Evolutionary conservation across 2,329 filamentous ascomycete genomes (phyloP), one percentile per base, ranked within the genome.

Genomic region (Ophiostoma sp.): DNA sequence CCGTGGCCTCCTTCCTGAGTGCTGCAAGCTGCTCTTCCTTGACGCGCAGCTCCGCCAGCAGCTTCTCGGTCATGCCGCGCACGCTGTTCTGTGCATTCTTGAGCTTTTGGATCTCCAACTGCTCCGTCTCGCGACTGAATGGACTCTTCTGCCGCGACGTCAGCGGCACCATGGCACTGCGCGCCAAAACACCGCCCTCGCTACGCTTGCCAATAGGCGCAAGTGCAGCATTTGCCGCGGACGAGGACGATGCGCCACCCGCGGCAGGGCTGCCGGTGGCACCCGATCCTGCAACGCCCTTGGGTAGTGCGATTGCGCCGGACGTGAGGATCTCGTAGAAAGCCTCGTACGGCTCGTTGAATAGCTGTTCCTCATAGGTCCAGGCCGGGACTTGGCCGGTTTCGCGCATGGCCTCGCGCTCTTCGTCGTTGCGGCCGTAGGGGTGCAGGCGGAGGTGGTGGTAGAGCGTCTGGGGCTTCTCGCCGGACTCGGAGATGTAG

Each of bases 391-490:
- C 88, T 74, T 89, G 83, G 72, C 80, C 86, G 78, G 81, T 86
- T 67, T 76, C 78, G 70, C 83, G 78, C 85, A 83, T 85, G 70
- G 81, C 81, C 73, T 86, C 84, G 75, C 84, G 90, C 77, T 90
- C 87, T 67, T 87, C 89, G 74, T 96, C 91, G 73, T 88, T 90
- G 69, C 92, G 84, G 16, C 93, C 93, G 77, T 94, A 99, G 2
- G 94, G 92, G 76, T 97, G 93, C 11, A 99, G 84, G 67, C 93
- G 91, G 69, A 99, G 81, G 75, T 93, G 92, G 78, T 98, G 95
- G 81, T 95, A 96, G 1, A 97, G 81, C n/a, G 93, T 96, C 79
- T 97, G 92, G 4, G 94, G 91, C 78, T 99, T 99, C 81, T 99
- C 95, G 74, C 87, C 88, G 49, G 89, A 90, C 76, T 96, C 91